These are phyloP conservation scores for Vaccinium macrocarpon DNA, from an alignment of 148 eudicot species.

Conservation along the genomic window DNA sequence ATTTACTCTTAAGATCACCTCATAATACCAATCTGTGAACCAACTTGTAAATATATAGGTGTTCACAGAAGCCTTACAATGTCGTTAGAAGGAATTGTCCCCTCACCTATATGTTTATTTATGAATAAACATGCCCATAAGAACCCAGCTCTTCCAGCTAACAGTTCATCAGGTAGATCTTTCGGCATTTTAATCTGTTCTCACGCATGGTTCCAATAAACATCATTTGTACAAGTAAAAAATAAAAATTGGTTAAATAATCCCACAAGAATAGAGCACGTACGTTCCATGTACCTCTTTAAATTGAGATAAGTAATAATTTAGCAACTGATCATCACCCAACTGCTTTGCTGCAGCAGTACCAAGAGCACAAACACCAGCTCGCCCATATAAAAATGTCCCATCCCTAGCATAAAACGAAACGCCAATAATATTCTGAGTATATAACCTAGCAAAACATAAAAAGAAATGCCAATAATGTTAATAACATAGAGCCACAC, in stretches of 20 bases:
- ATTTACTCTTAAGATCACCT: neutral
- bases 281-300: slow-evolving; percentile 33
- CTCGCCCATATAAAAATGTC: slow-evolving; percentile 57
- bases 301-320: slow-evolving; percentile 45
- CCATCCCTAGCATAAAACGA: slow-evolving; percentile 36
- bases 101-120: slow-evolving; percentile 53
- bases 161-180: slow-evolving; percentile 45
- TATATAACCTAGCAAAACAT: neutral
- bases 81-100: slow-evolving; percentile 34
- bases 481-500: neutral
- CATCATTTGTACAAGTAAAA: neutral
- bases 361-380: slow-evolving; percentile 75
- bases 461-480: neutral
- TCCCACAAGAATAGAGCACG: neutral
- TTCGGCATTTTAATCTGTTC: slow-evolving; percentile 37
- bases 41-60: neutral
- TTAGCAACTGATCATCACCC: slow-evolving; percentile 39
- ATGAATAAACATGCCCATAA: slow-evolving; percentile 58
- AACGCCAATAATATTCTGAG: neutral
- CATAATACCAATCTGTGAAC: neutral
- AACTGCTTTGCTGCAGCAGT: slow-evolving; percentile 55
- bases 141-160: slow-evolving; percentile 64
- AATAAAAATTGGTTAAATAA: neutral
- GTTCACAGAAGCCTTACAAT: slow-evolving; percentile 28
- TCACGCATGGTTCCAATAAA: neutral